Percentiles rank a stretch among this genome's conserved stretches.
Evolutionary conservation across 176 grass and related monocot species (phyloP).

Genomic region (Panicum miliaceum): DNA sequence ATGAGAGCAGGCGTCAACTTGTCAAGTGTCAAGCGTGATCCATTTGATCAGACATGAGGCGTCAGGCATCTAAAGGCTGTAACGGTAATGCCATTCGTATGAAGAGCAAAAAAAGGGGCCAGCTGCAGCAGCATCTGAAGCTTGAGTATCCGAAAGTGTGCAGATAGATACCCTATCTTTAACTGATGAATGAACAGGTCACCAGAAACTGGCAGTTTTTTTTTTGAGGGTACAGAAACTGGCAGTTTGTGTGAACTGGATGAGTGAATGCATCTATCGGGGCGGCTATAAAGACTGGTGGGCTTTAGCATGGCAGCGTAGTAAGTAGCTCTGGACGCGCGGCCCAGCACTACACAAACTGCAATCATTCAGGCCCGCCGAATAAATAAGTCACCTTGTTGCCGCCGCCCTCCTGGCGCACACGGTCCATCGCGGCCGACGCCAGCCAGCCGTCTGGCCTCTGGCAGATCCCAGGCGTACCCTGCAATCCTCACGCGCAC

Average conservation of each 20-base stretch:
- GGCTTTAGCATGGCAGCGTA: no score
- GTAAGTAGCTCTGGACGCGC: no score
- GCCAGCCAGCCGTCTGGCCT: neutral
- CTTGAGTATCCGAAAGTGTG: neutral
- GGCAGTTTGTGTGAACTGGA: no score
- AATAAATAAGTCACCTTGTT: no score
- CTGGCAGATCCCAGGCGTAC: neutral
- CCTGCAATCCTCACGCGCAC: neutral
- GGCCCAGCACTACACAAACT: no score
- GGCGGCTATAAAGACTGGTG: no score
- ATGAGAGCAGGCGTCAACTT: neutral
- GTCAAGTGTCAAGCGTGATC: neutral
- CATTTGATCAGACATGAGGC: neutral
- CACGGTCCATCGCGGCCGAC: neutral
- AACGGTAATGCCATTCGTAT: neutral
- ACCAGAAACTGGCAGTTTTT: neutral
- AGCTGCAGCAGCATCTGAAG: neutral
- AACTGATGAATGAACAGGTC: neutral
- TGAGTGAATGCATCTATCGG: no score
- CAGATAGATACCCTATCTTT: neutral
- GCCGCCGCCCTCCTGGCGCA: neutral
- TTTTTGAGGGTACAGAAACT: no score
- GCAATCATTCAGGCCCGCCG: no score
- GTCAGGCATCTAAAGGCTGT: slow-evolving; percentile 12
- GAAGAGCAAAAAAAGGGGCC: neutral